Conservation (phyloP, 164 flowering plant genomes). For the Houttuynia cordata region DNA sequence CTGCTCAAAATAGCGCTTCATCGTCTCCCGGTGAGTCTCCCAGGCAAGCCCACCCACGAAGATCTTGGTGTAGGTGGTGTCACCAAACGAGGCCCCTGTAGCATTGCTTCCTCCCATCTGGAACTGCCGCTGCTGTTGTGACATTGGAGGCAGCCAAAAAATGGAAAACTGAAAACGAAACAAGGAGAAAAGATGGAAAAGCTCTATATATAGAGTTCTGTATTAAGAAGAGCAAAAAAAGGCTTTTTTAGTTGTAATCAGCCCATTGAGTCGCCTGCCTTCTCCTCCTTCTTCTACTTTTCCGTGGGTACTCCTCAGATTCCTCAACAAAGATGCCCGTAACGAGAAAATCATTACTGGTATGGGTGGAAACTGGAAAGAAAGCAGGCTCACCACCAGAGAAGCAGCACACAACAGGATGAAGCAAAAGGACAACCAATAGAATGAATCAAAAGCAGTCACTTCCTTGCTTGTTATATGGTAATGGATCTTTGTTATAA, state of each 20-base stretch:
- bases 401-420: background rate
- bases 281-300: slow-evolving; percentile 14
- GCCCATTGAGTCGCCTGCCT: slow-evolving; percentile 16
- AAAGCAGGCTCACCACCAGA: slow-evolving; percentile 3
- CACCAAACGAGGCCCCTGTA: slow-evolving; percentile 25
- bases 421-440: slow-evolving; percentile 2
- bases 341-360: slow-evolving; percentile 42
- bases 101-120: slow-evolving; percentile 36
- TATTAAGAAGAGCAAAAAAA: background rate
- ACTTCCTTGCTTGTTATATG: too few relatives aligned
- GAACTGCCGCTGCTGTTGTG: slow-evolving; percentile 42
- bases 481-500: too few relatives aligned
- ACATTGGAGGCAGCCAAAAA: slow-evolving; percentile 15
- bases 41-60: slow-evolving; percentile 69
- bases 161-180: background rate
- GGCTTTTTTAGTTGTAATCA: slow-evolving; percentile 7
- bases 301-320: slow-evolving; percentile 28
- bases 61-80: slow-evolving; percentile 50
- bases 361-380: slow-evolving; percentile 2
- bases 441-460: too few relatives aligned
- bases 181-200: background rate
- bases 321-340: slow-evolving; percentile 36
- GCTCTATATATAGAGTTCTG: too few relatives aligned
- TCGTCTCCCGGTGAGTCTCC: slow-evolving; percentile 60
- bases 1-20: slow-evolving; percentile 58